phyloP scores from a whole-genome alignment of 306 rosid species.

The Vachellia pachyceras region DNA sequence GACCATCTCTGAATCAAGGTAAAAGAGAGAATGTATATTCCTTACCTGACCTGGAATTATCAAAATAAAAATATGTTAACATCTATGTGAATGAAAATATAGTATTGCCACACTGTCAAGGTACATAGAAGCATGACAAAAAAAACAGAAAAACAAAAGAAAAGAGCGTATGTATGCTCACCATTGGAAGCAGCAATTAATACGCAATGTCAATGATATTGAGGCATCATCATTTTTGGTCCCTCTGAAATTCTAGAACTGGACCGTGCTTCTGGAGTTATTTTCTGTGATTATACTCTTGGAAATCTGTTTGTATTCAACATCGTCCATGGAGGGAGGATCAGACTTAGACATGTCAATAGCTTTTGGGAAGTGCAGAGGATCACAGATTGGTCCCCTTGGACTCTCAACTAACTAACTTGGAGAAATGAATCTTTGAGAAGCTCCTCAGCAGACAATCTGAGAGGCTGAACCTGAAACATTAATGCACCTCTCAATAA shows the following conservation, averaged over 20 bases:
- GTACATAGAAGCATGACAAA: not conserved
- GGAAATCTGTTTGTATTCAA: not conserved
- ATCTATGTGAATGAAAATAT: not conserved
- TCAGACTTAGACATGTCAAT: not conserved
- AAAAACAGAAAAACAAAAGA: not conserved
- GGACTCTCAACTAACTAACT: not conserved
- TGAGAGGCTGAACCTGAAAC: slow-evolving; percentile 3
- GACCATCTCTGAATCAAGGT: slow-evolving; percentile 1
- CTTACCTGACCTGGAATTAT: not conserved
- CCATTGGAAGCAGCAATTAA: not conserved
- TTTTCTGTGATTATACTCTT: not conserved
- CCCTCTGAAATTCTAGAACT: not conserved
- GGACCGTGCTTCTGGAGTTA: not conserved
- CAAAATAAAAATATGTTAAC: not conserved
- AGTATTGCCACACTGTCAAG: too few species aligned
- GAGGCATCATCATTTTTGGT: not conserved
- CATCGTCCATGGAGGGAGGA: not conserved
- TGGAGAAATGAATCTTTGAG: slow-evolving; percentile 8
- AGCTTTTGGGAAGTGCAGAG: not conserved
- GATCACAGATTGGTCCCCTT: not conserved
- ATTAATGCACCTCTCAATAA: not conserved
- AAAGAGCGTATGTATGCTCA: slow-evolving; percentile 13
- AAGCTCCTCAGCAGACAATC: slow-evolving; percentile 13
- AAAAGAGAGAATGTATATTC: not conserved
- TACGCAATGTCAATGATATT: slow-evolving; percentile 2